Percentiles rank a stretch among this genome's conserved stretches.
Evolutionary conservation across 163 green algal genomes (phyloP).

Genomic region (Coccomyxa subellipsoidea): DNA sequence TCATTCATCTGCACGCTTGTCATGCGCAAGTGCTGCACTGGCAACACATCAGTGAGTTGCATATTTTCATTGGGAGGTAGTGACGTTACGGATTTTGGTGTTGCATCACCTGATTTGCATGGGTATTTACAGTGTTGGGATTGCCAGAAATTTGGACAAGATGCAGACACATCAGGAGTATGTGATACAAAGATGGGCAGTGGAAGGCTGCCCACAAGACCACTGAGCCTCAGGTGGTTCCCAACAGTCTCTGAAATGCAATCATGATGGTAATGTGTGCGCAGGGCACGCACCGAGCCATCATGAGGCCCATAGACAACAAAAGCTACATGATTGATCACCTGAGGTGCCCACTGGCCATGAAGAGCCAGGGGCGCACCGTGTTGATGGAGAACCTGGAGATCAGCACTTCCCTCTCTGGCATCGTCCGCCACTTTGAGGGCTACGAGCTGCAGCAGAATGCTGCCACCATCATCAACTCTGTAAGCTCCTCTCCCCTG

Average conservation of each 20-base stretch:
- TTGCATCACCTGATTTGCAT: too few relatives aligned
- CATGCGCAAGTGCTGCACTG: too few relatives aligned
- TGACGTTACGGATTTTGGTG: too few relatives aligned
- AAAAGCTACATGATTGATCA: not conserved
- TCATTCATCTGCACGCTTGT: too few relatives aligned
- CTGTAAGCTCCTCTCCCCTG: not conserved
- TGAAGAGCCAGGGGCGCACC: not conserved
- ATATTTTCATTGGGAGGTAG: too few relatives aligned
- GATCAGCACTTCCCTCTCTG: not conserved
- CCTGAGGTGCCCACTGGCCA: not conserved
- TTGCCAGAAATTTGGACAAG: too few relatives aligned
- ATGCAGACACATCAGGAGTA: too few relatives aligned
- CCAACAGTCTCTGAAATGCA: conserved; percentile 2
- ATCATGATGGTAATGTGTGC: not conserved
- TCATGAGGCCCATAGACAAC: not conserved
- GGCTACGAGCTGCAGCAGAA: not conserved
- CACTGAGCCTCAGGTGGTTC: too few relatives aligned
- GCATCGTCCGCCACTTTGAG: not conserved
- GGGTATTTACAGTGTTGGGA: too few relatives aligned
- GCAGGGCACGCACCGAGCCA: not conserved
- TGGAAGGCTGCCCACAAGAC: too few relatives aligned
- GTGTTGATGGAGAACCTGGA: not conserved
- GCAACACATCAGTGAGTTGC: too few relatives aligned
- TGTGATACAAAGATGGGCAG: too few relatives aligned
- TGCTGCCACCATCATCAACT: not conserved